Percentiles rank a stretch among this genome's conserved stretches.
Conservation (phyloP, 306 rosid genomes). For the Astragalus membranaceus region DNA sequence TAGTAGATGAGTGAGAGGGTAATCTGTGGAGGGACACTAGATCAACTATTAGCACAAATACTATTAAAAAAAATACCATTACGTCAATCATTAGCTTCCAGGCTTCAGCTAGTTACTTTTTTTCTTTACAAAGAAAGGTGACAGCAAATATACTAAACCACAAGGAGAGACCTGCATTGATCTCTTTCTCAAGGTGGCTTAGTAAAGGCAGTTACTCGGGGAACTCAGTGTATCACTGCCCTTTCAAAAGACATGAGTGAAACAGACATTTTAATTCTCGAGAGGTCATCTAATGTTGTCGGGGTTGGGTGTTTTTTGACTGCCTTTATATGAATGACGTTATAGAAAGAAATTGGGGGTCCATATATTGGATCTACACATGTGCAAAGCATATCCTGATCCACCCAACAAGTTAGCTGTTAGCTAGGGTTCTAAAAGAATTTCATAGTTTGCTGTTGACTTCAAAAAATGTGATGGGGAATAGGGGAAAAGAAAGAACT, state of each 20-base stretch:
- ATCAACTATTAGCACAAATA: no score
- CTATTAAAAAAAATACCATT: neutral
- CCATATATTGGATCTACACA: neutral
- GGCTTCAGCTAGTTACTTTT: neutral
- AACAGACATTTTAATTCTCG: neutral
- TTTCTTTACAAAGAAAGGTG: neutral
- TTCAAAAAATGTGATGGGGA: neutral
- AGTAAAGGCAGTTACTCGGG: neutral
- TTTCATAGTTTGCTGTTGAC: neutral
- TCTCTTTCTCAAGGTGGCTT: no score
- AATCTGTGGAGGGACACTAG: no score
- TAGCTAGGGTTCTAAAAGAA: neutral
- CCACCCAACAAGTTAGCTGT: neutral
- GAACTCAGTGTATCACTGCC: neutral
- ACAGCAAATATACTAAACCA: neutral
- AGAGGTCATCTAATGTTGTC: no score
- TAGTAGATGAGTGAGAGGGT: no score
- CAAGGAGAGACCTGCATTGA: neutral
- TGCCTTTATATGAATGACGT: neutral
- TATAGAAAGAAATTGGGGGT: neutral
- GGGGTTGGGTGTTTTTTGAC: neutral
- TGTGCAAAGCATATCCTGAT: neutral
- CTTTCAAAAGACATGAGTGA: neutral
- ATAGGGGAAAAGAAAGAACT: neutral
- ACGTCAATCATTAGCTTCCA: neutral